Conservation (phyloP, 164 flowering plant species). For the Berberis vulgaris region DNA sequence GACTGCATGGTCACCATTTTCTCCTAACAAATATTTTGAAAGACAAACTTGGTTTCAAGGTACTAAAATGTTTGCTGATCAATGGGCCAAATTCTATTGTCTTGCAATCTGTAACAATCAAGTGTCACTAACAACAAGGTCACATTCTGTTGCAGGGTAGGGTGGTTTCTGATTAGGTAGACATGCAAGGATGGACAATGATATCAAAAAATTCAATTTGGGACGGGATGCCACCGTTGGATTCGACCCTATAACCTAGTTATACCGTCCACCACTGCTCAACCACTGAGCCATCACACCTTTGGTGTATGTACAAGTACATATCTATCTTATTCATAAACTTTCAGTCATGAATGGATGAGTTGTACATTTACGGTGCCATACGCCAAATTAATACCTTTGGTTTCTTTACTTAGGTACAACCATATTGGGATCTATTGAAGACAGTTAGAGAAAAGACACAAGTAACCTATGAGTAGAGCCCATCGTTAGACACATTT, state of each 20-base stretch:
- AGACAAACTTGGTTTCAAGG: constrained; percentile 11
- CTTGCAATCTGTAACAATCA: no score
- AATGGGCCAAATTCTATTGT: no score
- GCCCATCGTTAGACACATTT: constrained; percentile 47
- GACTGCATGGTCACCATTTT: constrained; percentile 22
- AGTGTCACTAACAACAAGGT: no score
- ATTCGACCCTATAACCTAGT: no score
- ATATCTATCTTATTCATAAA: no score
- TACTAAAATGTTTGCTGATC: no score
- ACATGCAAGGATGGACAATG: constrained; percentile 89
- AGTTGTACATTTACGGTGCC: no score
- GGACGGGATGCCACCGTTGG: constrained; percentile 18
- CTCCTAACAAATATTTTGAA: constrained; percentile 22
- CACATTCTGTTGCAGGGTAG: constrained; percentile 20
- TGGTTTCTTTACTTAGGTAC: constrained; percentile 32
- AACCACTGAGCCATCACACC: no score
- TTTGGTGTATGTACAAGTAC: constrained; percentile 46
- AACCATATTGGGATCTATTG: constrained; percentile 64
- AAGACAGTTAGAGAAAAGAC: constrained; percentile 45
- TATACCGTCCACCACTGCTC: no score
- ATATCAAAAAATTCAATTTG: constrained; percentile 33
- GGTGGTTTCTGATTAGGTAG: constrained; percentile 39
- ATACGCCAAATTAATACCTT: no score
- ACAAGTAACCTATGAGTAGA: constrained; percentile 42
- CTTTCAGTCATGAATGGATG: no score